Base-by-base conservation (phyloP, 257 asterid species). In the Asclepias syriaca region DNA sequence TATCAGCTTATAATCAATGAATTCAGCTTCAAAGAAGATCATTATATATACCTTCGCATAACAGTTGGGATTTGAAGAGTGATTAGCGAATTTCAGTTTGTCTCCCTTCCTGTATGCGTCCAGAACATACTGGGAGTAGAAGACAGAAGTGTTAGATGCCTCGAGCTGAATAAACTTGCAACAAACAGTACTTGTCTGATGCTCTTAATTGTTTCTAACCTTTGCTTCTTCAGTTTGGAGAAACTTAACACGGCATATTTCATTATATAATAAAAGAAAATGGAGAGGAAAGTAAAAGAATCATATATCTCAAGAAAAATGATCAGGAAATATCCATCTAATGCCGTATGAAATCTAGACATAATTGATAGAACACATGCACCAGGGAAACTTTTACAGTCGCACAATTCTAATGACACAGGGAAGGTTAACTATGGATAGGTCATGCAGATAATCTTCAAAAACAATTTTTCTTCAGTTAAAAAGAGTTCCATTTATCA, bases 41-140 rank as follows among this genome's bases (percentile, higher is more conserved):
- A 63, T 54, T 50, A 32, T 68, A 72, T 22, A 46, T 88, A 92
- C 99, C 97, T 90, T 92, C 5, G 97, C 97, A 39, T 87, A 87
- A 67, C 99, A 95, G 80, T 95, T 95, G 16, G 99, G 99, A 57
- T 88, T 85, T 55, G 98, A 74, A 0, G 99, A 95, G 83, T 95
- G 99, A 80, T 95, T 95, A 21, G 99, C 99, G 7, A 95, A 95
- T 83, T 95, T 95, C 77, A 95, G 84, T 79, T 95, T 95, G 86
- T 92, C 96, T 65, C 99, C 99, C 84, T 92, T 90, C 78, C 96
- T 95, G 83, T 79, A 88, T 29, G 99, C 99, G 75, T 95, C 99
- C 40, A 95, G 95, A 64, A 95, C 99, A 66, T 80, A 95, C 99
- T 92, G 92, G 49, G 53, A 0, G 76, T 81, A 75, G 77, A 70